phyloP scores from a whole-genome alignment of 768 basidiomycete species.

The Tephrocybe sp. region DNA sequence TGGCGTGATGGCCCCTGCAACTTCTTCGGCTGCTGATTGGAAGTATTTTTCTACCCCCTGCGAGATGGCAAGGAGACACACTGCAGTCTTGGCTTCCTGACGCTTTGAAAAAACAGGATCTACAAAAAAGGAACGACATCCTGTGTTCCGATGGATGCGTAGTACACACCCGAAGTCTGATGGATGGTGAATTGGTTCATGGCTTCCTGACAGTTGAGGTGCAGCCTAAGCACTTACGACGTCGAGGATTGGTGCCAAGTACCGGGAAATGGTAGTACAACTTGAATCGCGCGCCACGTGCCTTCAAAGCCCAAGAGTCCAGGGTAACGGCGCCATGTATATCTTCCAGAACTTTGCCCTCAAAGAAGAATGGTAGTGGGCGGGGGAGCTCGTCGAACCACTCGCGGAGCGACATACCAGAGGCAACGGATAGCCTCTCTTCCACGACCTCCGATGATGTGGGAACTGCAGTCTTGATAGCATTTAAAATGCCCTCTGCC shows the following conservation, averaged over 20 bases:
- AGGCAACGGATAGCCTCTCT: not conserved
- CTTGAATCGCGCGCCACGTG: conserved; percentile 48
- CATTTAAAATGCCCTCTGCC: not conserved
- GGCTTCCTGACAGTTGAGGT: too few species aligned
- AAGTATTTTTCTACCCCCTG: conserved; percentile 60
- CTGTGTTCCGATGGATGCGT: conserved; percentile 49
- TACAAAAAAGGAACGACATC: conserved; percentile 57
- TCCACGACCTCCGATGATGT: not conserved
- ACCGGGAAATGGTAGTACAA: conserved; percentile 40
- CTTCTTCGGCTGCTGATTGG: conserved; percentile 38
- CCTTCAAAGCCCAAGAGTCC: conserved; percentile 48
- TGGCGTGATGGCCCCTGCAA: conserved; percentile 47
- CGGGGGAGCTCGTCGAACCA: conserved; percentile 68
- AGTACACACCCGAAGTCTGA: conserved; percentile 50
- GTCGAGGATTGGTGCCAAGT: conserved; percentile 30
- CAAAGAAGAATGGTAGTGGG: conserved; percentile 58
- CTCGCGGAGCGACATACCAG: conserved; percentile 43
- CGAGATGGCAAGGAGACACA: conserved; percentile 63
- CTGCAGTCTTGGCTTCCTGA: conserved; percentile 69
- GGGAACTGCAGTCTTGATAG: not conserved
- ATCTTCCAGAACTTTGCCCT: conserved; percentile 43
- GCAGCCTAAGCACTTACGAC: conserved; percentile 36
- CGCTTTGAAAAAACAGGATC: conserved; percentile 63
- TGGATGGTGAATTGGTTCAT: too few species aligned
- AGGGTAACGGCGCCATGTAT: conserved; percentile 58